Base-by-base conservation (phyloP, 1,139 yeast species). In the Diutina neorugosa region DNA sequence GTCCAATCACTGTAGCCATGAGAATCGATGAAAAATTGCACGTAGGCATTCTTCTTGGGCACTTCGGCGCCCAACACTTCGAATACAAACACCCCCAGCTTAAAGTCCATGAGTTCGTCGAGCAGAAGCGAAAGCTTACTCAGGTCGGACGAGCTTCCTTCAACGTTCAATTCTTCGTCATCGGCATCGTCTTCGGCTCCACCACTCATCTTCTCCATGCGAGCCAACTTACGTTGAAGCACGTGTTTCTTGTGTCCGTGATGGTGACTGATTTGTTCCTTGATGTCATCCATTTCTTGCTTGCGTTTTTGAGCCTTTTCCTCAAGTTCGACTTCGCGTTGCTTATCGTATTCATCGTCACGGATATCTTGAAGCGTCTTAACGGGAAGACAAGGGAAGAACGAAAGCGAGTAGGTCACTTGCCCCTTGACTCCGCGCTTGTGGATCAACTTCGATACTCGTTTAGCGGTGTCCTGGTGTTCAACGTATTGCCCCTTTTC, bases 391-490 rank as follows among this genome's bases (percentile, higher is more conserved):
- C 84, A 70, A 25, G 98, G 98, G 68, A 81, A 89, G 73, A 93
- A 93, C 2, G 94, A 78, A 53, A 86, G 71, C 12, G 82, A 75
- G 66, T 87, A 93, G 14, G 81, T 76, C 42, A 93, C 74, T 20
- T 76, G 69, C 63, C 98, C 98, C 70, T 86, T 86, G 48, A 95
- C 82, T 18, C 93, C 90, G 63, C 83, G 86, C 60, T 77, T 81
- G 62, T 82, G 81, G 49, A 84, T 78, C 59, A 93, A 74, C 59
- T 79, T 78, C 52, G 84, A 82, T 8, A 74, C 75, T 61, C 84
- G 77, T 58, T 77, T 70, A 54, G 81, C 79, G 12, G 76, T 70
- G 58, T 82, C 85, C 51, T 78, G 70, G 57, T 78, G 73, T 61
- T 83, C 87, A 54, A 80, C 66, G 61, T 84, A 88, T 56, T 80